These are phyloP conservation scores for Aquilaria malaccensis DNA, from an alignment of 345 rosid species.

Conservation along the genomic window DNA sequence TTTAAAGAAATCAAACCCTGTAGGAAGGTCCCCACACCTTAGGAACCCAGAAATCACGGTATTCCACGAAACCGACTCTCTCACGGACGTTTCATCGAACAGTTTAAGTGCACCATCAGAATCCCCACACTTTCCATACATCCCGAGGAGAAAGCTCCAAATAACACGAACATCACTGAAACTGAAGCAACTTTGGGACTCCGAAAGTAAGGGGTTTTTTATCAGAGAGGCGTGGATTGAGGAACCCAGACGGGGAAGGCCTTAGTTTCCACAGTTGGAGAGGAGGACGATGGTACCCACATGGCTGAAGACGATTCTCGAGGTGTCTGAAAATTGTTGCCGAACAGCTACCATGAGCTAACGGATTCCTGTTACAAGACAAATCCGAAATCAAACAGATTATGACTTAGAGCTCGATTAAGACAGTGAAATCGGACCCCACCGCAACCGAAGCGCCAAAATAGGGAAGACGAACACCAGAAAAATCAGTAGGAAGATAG, in stretches of 20 bases:
- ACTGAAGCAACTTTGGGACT: slow-evolving; percentile 18
- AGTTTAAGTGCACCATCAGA: slow-evolving; percentile 33
- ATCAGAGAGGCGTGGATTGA: slow-evolving; percentile 70
- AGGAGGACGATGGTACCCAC: slow-evolving; percentile 53
- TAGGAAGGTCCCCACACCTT: slow-evolving; percentile 30
- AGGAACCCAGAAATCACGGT: slow-evolving; percentile 54
- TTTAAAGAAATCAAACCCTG: slow-evolving; percentile 42
- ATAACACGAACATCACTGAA: slow-evolving; percentile 35
- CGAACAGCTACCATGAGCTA: too few relatives aligned
- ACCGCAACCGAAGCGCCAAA: too few relatives aligned
- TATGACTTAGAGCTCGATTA: too few relatives aligned
- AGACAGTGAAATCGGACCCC: too few relatives aligned
- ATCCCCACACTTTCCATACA: slow-evolving; percentile 33
- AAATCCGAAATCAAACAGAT: too few relatives aligned
- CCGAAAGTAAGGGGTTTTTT: slow-evolving; percentile 40
- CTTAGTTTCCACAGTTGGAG: slow-evolving; percentile 55
- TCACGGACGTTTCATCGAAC: slow-evolving; percentile 69
- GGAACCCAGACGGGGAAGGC: slow-evolving; percentile 55
- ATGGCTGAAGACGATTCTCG: slow-evolving; percentile 40
- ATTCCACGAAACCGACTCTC: slow-evolving; percentile 73
- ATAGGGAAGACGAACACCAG: too few relatives aligned
- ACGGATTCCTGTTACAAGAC: too few relatives aligned
- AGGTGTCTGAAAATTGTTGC: slow-evolving; percentile 18
- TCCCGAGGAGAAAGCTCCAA: slow-evolving; percentile 66
- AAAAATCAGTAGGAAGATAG: too few relatives aligned